Evolutionary conservation across 768 basidiomycete genomes (phyloP), one percentile per base, ranked within the genome.

Genomic region (Boletus coccyginus): DNA sequence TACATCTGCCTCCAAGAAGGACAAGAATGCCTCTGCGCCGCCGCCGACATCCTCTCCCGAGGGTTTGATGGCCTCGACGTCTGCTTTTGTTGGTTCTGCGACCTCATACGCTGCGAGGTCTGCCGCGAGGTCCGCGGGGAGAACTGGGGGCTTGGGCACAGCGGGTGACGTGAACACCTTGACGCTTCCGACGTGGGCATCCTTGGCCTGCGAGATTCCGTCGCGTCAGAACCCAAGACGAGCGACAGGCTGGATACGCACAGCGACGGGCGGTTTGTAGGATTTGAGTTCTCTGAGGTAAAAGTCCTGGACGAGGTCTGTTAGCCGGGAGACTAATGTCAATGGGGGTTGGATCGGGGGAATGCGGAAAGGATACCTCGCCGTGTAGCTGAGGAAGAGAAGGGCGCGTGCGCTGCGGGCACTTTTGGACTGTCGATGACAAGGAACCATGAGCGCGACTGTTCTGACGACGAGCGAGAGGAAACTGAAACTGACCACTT

Each of bases 301-400:
- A 53, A 97, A 72, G 61, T 97, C 94, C 82, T 95, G 91, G 51
- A 98, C 81, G 69, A 95, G 79, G 79, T 97, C 95, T 97, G 70
- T 21, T 27, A 24, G 71, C 17, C 19, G 16, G 29, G 19, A 13
- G 5, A 19, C 35, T 32, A 21, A 47, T 29, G 46, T 55, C 13
- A 56, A 53, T 43, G 40, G 21, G 19, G 42, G 47, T 63, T 44
- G 50, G 12, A 50, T 68, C 66, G 64, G 69, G 52, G 65, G 65
- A 61, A 67, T 53, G 55, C 67, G 66, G 66, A 66, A 61, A 60
- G 32, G 29, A 53, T 60, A 87, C 89, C 90, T 79, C 83, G 87
- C 69, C 85, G 86, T 54, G 79, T 68, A 62, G 76, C 74, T 35
- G 85, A 81, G 31, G 85, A 81, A 46, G 86, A 80, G 68, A 90